Evolutionary conservation across 345 rosid species (phyloP).

Genomic region (Cardiospermum halicacabum): DNA sequence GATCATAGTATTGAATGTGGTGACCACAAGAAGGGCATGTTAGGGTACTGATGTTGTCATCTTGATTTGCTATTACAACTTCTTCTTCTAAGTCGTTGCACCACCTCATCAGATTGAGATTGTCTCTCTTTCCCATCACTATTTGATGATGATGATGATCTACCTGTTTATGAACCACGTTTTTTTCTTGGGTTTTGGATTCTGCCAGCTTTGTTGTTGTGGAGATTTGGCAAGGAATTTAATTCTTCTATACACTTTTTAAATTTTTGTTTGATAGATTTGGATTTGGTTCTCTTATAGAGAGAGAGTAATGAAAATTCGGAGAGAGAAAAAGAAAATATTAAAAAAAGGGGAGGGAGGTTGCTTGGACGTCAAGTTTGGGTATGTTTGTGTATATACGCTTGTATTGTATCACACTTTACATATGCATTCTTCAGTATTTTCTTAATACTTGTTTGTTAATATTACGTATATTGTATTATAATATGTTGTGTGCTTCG

Average conservation of each 20-base stretch:
- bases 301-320: background rate
- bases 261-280: constrained; percentile 6
- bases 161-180: constrained; percentile 26
- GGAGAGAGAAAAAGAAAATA: constrained; percentile 20
- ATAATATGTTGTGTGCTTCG: background rate
- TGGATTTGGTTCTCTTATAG: constrained; percentile 3
- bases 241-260: constrained; percentile 23
- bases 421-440: too few species aligned
- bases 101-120: constrained; percentile 56
- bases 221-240: constrained; percentile 20
- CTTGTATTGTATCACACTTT: too few species aligned
- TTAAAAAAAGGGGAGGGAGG: constrained; percentile 18
- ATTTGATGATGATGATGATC: too few species aligned
- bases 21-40: constrained; percentile 86
- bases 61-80: background rate
- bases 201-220: constrained; percentile 21
- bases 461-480: too few species aligned
- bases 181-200: too few species aligned
- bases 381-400: constrained; percentile 41
- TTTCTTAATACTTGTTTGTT: too few species aligned
- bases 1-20: constrained; percentile 43
- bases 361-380: constrained; percentile 84
- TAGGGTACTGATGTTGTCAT: constrained; percentile 17
- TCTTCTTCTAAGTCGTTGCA: constrained; percentile 40
- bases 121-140: constrained; percentile 24